Percentiles rank a stretch among this genome's conserved stretches.
Evolutionary conservation across 106 monocot species (phyloP).

Genomic region (Acorus calamus): DNA sequence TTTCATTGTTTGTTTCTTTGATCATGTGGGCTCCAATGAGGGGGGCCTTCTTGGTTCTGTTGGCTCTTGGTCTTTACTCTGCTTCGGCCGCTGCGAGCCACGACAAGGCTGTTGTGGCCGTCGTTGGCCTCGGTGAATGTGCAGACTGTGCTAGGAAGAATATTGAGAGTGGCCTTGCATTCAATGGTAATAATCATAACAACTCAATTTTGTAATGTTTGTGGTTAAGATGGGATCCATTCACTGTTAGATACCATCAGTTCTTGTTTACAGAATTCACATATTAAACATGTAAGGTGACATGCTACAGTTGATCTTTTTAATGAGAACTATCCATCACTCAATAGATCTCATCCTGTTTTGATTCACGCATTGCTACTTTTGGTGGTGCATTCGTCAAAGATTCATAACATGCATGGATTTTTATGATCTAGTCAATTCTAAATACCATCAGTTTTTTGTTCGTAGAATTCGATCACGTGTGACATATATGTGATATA

Average conservation of each 20-base stretch:
- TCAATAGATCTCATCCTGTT: too few relatives aligned
- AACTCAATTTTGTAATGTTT: too few relatives aligned
- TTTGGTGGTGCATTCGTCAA: too few relatives aligned
- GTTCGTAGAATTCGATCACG: too few relatives aligned
- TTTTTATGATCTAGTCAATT: too few relatives aligned
- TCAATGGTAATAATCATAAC: conserved; percentile 11
- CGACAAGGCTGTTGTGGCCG: background rate
- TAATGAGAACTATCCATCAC: too few relatives aligned
- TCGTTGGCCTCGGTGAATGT: conserved; percentile 19
- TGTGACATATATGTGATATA: too few relatives aligned
- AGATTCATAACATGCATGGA: too few relatives aligned
- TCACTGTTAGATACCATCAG: background rate
- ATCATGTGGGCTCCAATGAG: background rate
- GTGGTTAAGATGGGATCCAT: background rate
- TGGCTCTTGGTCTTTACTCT: background rate
- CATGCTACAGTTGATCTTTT: too few relatives aligned
- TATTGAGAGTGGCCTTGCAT: conserved; percentile 12
- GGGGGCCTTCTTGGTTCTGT: background rate
- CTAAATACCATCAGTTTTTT: too few relatives aligned
- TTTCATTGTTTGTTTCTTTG: conserved; percentile 6
- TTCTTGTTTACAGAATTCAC: background rate
- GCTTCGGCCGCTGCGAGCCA: background rate
- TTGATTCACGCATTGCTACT: too few relatives aligned
- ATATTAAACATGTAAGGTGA: too few relatives aligned
- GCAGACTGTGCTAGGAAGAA: conserved; percentile 21